Evolutionary conservation across 2,329 filamentous ascomycete genomes (phyloP), one percentile per base, ranked within the genome.

Genomic region (Trichophyton simii): DNA sequence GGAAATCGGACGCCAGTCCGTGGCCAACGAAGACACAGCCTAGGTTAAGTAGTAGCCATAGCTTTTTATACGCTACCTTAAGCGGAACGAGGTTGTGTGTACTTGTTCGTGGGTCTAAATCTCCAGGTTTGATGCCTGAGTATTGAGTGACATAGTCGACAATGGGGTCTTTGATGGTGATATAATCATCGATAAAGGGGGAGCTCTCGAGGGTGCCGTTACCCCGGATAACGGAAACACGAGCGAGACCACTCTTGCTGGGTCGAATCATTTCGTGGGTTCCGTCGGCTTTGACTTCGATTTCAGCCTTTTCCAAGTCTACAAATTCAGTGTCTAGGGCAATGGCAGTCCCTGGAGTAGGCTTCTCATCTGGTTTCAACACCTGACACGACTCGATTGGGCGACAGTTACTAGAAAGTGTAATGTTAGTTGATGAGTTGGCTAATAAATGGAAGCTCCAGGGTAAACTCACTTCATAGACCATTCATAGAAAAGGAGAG

Each of bases 281-380:
- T 22, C 94, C 94, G 66, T 96, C 91, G 2, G 92, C 91, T 72
- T 95, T 95, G 77, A 99, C 90, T 70, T 96, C 90, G 60, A 96
- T 95, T 71, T 97, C 92, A 55, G 94, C 90, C 66, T 94, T 88
- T 66, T 95, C 88, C 1, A 96, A 83, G 22, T 91, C 87, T 6
- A 99, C 95, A 67, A 99, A 99, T 73, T 99, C 94, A 0, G 95
- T 95, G 71, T 99, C 94, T 3, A 99, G 84, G 0, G 91, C 94
- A 52, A 96, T 83, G 9, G 94, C 87, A 1, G 85, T 90, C 13
- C 86, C 83, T 0, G 86, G 81, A 0, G 82, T 81, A 0, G 89
- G 90, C 5, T 79, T 80, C 73, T 96, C 91, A 0, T 84, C 68
- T 20, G 68, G 66, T 41, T 61, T 73, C 59, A 77, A 71, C 36